phyloP scores from a whole-genome alignment of 768 basidiomycete species.

The Tylopilus felleus region DNA sequence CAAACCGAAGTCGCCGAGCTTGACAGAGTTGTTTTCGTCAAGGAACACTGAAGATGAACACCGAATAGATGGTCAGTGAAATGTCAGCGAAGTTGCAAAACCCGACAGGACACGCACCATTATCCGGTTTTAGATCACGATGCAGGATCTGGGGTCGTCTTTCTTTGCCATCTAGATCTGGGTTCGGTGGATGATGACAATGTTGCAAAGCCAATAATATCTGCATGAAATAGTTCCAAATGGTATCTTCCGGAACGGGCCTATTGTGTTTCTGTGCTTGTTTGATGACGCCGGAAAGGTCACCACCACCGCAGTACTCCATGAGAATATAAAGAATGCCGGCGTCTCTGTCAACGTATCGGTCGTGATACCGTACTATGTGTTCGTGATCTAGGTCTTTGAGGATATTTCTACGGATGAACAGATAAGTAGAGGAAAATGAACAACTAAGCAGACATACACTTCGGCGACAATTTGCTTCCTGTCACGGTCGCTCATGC shows the following conservation, averaged over 20 bases:
- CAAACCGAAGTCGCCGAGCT: constrained; percentile 95
- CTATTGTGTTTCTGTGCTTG: constrained; percentile 64
- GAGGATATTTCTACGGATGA: constrained; percentile 74
- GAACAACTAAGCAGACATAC: constrained; percentile 46
- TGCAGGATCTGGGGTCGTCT: constrained; percentile 79
- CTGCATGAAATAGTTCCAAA: constrained; percentile 97
- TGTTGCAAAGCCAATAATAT: constrained; percentile 85
- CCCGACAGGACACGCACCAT: constrained; percentile 53
- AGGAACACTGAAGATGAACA: constrained; percentile 67
- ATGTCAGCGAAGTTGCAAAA: not conserved
- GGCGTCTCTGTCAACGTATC: constrained; percentile 84
- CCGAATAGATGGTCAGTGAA: not conserved
- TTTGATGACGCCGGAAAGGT: constrained; percentile 86
- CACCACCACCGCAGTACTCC: constrained; percentile 97
- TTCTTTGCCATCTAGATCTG: constrained; percentile 43
- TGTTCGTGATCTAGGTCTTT: constrained; percentile 94
- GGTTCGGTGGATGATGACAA: constrained; percentile 77
- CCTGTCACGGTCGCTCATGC: constrained; percentile 93
- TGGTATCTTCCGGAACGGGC: constrained; percentile 83
- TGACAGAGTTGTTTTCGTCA: constrained; percentile 78
- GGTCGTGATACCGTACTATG: constrained; percentile 94
- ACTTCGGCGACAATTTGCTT: constrained; percentile 98
- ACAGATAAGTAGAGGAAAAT: not conserved
- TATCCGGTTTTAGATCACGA: constrained; percentile 96
- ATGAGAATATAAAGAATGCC: constrained; percentile 96